Evolutionary conservation across 2,329 filamentous ascomycete genomes (phyloP).

Genomic region (Aureobasidium pullulans): DNA sequence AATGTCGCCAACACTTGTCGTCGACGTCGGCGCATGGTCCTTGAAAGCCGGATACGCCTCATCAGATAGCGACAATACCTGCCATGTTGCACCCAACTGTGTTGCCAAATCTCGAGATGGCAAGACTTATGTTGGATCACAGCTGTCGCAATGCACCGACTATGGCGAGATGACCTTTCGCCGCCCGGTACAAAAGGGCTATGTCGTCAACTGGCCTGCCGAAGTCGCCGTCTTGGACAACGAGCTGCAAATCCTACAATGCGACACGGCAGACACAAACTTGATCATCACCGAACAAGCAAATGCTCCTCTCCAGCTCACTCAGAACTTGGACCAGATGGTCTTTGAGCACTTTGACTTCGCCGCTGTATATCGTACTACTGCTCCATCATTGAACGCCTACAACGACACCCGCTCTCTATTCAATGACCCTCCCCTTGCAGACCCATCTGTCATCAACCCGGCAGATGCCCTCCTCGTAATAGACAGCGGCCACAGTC

Average conservation of each 20-base stretch:
- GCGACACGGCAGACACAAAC: slow-evolving; percentile 74
- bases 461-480: slow-evolving; percentile 65
- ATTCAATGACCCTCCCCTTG: slow-evolving; percentile 46
- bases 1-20: slow-evolving; percentile 37
- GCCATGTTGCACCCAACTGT: slow-evolving; percentile 75
- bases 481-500: slow-evolving; percentile 86
- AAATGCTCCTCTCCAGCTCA: slow-evolving; percentile 71
- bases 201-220: slow-evolving; percentile 92
- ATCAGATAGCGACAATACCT: slow-evolving; percentile 28
- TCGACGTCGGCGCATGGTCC: slow-evolving; percentile 89
- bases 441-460: slow-evolving; percentile 23
- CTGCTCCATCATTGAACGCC: slow-evolving; percentile 68
- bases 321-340: slow-evolving; percentile 90
- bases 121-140: slow-evolving; percentile 70
- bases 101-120: slow-evolving; percentile 70
- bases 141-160: slow-evolving; percentile 72
- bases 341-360: slow-evolving; percentile 98
- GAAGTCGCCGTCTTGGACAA: slow-evolving; percentile 94
- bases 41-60: slow-evolving; percentile 77
- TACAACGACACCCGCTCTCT: slow-evolving; percentile 70
- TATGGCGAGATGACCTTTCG: slow-evolving; percentile 85
- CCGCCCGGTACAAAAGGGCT: slow-evolving; percentile 87
- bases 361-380: slow-evolving; percentile 69
- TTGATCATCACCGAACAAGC: slow-evolving; percentile 79
- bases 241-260: slow-evolving; percentile 54